Conservation (phyloP, 2,329 filamentous ascomycete species). For the Epichloe gansuensis region DNA sequence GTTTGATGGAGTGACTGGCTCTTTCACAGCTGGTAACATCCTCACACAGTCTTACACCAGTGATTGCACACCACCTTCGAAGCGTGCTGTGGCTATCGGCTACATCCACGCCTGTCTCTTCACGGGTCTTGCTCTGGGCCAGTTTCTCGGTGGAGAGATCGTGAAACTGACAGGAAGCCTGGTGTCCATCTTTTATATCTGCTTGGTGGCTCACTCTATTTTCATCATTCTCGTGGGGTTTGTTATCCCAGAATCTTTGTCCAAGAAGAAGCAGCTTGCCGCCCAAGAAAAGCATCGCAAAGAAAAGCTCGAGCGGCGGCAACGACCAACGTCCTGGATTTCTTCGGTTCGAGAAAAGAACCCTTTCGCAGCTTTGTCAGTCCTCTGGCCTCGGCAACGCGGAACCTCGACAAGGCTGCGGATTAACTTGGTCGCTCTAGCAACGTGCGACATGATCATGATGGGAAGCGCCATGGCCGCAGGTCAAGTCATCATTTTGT, state of each 20-base stretch:
- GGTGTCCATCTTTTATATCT: conserved; percentile 74
- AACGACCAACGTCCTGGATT: conserved; percentile 17
- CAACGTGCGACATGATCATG: conserved; percentile 68
- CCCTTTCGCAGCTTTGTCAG: conserved; percentile 62
- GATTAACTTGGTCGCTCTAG: conserved; percentile 71
- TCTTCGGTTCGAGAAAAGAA: conserved; percentile 39
- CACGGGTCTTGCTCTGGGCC: conserved; percentile 76
- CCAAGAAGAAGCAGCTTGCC: conserved; percentile 53
- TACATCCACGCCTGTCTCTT: conserved; percentile 87
- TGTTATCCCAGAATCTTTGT: conserved; percentile 74
- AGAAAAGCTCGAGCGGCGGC: conserved; percentile 27
- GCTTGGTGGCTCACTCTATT: conserved; percentile 56
- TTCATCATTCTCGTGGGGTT: conserved; percentile 65
- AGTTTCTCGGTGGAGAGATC: conserved; percentile 67
- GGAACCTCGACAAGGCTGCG: conserved; percentile 49
- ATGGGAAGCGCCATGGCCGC: conserved; percentile 74
- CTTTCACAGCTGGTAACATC: conserved; percentile 70
- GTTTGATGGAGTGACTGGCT: conserved; percentile 75
- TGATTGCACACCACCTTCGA: conserved; percentile 73
- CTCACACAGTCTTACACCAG: conserved; percentile 77
- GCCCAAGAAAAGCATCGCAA: conserved; percentile 56
- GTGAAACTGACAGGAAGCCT: conserved; percentile 65
- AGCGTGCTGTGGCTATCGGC: conserved; percentile 72
- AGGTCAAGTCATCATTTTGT: conserved; percentile 72
- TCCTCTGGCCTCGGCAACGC: conserved; percentile 61